Base-by-base conservation (phyloP, 129 eudicot species). In the Glebionis coronaria region DNA sequence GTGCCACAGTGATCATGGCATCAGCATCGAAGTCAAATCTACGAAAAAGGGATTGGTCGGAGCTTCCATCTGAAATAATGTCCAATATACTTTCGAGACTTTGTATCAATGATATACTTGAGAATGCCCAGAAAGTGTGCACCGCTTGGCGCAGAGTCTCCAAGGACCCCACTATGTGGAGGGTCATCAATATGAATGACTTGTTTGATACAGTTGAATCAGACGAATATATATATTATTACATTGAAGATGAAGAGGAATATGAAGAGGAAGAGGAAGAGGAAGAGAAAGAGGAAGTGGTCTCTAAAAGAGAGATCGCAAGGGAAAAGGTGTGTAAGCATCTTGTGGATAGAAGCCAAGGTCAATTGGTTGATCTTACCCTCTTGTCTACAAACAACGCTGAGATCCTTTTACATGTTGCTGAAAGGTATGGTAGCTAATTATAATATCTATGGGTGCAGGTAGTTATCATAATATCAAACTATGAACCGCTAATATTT, bases 151-250 rank as follows among this genome's bases (percentile, higher is more conserved):
- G 38, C n/a, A 59, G 10, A 27, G 12, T 59, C 16, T 59, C 40
- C 44, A 59, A 31, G 18, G 65, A 59, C 65, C 65, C 65, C 12
- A 4, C 16, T 12, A 27, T 59, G 44, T 59, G 65, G 65, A 59
- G 65, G 12, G 65, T 59, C 18, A 59, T 59, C 38, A 38, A 27
- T 59, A 59, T 31, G 65, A 11, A 15, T 49, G 19, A 59, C 40
- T 10, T n/a, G 10, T 59, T 35, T 35, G 42, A 35, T 23, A n/a
- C n/a, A n/a, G n/a, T n/a, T 23, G 25, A 23, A 23, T 23, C 25
- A 23, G 25, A 23, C 2, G 25, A 23, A 23, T 23, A n/a, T n/a
- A n/a, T n/a, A n/a, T n/a, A 23, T 23, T 56, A 56, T 23, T 13
- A 50, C 55, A 1, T 50, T 50, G 16, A n/a, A n/a, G 21, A 53